phyloP scores from a whole-genome alignment of 192 early-diverging fungal genomes.

The Coemansia sp. region DNA sequence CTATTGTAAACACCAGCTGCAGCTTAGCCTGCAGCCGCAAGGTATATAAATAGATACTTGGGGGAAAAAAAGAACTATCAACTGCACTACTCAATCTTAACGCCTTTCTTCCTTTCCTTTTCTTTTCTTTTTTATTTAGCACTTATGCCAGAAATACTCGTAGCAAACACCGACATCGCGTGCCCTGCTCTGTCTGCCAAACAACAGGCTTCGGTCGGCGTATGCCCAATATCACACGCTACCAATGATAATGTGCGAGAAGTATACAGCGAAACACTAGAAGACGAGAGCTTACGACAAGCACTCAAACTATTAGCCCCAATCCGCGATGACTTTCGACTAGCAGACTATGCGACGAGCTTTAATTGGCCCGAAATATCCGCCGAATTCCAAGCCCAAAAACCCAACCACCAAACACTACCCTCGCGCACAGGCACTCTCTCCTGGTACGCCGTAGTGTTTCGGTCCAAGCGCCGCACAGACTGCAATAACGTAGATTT shows the following conservation, averaged over 20 bases:
- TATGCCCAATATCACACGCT: neutral
- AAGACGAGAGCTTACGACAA: constrained; percentile 45
- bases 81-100: too few relatives aligned
- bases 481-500: constrained; percentile 46
- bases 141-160: constrained; percentile 20
- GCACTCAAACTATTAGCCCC: constrained; percentile 29
- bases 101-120: neutral
- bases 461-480: constrained; percentile 34
- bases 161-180: constrained; percentile 4
- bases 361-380: constrained; percentile 47
- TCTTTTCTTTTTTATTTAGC: neutral
- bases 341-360: constrained; percentile 32
- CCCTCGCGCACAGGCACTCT: neutral
- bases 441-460: constrained; percentile 51
- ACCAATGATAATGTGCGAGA: neutral
- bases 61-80: too few relatives aligned
- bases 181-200: neutral
- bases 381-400: constrained; percentile 13
- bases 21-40: too few relatives aligned
- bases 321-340: constrained; percentile 24
- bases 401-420: neutral
- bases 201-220: neutral
- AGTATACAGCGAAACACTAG: constrained; percentile 26
- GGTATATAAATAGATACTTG: too few relatives aligned
- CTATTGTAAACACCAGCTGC: too few relatives aligned